These are phyloP conservation scores for Leishmania guyanensis DNA, from an alignment of 208 protist species.

Conservation along the genomic window DNA sequence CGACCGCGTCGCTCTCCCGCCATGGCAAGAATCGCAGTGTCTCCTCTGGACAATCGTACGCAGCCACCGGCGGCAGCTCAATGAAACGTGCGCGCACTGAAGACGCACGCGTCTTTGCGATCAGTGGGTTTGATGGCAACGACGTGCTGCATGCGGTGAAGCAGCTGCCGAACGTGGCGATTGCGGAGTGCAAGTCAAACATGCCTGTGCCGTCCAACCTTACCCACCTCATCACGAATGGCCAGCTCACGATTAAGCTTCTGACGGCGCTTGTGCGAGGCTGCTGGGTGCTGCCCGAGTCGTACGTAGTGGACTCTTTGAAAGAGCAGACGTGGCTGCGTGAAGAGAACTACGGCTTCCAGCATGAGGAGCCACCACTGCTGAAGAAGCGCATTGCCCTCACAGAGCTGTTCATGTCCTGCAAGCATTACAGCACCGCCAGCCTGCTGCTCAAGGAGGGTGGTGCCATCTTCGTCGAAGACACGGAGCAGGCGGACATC, in stretches of 20 bases:
- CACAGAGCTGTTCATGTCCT: constrained; percentile 63
- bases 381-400: constrained; percentile 65
- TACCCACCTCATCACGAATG: constrained; percentile 88
- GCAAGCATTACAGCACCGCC: constrained; percentile 76
- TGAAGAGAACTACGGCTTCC: constrained; percentile 83
- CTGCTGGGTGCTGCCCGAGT: constrained; percentile 85
- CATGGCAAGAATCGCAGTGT: constrained; percentile 34
- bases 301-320: constrained; percentile 74
- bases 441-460: constrained; percentile 72
- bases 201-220: constrained; percentile 80
- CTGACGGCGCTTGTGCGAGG: constrained; percentile 82
- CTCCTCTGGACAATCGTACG: constrained; percentile 32
- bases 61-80: constrained; percentile 16
- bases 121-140: constrained; percentile 84
- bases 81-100: constrained; percentile 71
- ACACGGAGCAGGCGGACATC: constrained; percentile 52
- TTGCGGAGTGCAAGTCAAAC: constrained; percentile 87
- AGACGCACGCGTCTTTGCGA: constrained; percentile 80
- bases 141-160: constrained; percentile 60
- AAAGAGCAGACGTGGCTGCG: constrained; percentile 54
- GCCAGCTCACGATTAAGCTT: constrained; percentile 87
- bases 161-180: constrained; percentile 71
- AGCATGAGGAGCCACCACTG: constrained; percentile 77
- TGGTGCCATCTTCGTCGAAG: constrained; percentile 57
- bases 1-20: constrained; percentile 19